phyloP scores from a whole-genome alignment of 2,329 filamentous ascomycete genomes.

The Beauveria caledonica region DNA sequence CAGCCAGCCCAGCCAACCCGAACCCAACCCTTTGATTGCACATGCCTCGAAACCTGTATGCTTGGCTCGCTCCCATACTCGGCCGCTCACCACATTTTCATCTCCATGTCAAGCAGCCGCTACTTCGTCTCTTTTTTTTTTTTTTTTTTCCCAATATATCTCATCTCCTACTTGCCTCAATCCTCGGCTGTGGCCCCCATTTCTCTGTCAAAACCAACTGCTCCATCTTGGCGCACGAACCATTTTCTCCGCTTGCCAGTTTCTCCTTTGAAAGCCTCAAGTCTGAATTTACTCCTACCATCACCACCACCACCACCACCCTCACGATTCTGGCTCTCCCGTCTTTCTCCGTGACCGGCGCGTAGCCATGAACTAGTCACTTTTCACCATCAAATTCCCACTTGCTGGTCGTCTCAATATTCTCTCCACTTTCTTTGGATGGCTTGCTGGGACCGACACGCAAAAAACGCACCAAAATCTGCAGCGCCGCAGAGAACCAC shows the following conservation, averaged over 20 bases:
- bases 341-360: neutral
- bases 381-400: neutral
- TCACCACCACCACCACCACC: neutral
- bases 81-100: constrained; percentile 5
- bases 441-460: neutral
- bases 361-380: constrained; percentile 4
- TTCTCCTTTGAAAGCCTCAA: neutral
- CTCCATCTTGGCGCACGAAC: neutral
- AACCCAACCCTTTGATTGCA: constrained; percentile 7
- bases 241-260: neutral
- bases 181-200: neutral
- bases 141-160: neutral
- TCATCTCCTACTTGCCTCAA: too few relatives aligned
- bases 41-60: constrained; percentile 10
- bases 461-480: constrained; percentile 3
- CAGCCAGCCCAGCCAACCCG: constrained; percentile 1
- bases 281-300: too few relatives aligned
- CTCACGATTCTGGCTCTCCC: neutral
- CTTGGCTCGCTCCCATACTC: neutral
- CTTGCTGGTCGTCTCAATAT: neutral
- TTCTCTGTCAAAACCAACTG: neutral
- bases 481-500: constrained; percentile 7
- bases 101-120: neutral
- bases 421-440: neutral
- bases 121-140: neutral